These are phyloP conservation scores for Tilletia setariae DNA, from an alignment of 1,284 basidiomycete genomes.

Conservation along the genomic window DNA sequence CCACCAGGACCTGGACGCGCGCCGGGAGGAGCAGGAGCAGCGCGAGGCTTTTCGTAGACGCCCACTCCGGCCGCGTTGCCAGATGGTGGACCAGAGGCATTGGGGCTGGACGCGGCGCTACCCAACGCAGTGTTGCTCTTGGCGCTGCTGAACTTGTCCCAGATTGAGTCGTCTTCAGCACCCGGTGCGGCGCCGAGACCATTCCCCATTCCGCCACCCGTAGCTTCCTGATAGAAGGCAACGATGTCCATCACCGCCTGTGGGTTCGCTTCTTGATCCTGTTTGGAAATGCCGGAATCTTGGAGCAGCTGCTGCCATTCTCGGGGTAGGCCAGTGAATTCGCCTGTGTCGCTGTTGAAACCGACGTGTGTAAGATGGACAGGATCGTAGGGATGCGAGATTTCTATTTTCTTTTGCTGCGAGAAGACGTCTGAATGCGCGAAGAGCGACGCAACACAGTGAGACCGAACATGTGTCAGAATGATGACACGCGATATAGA, in stretches of 20 bases:
- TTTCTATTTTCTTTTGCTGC: conserved; percentile 78
- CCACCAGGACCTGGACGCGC: conserved; percentile 4
- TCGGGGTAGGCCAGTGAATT: conserved; percentile 88
- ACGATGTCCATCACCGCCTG: conserved; percentile 98
- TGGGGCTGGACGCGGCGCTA: conserved; percentile 21
- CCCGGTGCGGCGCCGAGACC: not conserved
- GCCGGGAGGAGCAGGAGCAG: conserved; percentile 35
- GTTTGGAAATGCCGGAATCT: conserved; percentile 89
- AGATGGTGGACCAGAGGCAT: conserved; percentile 15
- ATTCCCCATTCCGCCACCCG: conserved; percentile 25
- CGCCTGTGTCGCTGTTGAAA: conserved; percentile 96
- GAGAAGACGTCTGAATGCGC: conserved; percentile 67
- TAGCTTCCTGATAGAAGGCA: conserved; percentile 84
- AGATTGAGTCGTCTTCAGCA: conserved; percentile 47
- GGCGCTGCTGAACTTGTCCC: conserved; percentile 53
- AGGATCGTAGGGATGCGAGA: conserved; percentile 96
- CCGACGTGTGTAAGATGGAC: conserved; percentile 99
- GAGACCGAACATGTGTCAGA: not conserved
- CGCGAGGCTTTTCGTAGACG: conserved; percentile 38
- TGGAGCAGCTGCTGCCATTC: conserved; percentile 98
- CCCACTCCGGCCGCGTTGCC: conserved; percentile 25
- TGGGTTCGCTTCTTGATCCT: conserved; percentile 95
- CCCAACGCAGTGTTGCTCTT: conserved; percentile 27
- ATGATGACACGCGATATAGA: no score
- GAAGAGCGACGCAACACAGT: not conserved